Evolutionary conservation across 352 stramenopile species (phyloP).

Genomic region (Phytopythium vexans): DNA sequence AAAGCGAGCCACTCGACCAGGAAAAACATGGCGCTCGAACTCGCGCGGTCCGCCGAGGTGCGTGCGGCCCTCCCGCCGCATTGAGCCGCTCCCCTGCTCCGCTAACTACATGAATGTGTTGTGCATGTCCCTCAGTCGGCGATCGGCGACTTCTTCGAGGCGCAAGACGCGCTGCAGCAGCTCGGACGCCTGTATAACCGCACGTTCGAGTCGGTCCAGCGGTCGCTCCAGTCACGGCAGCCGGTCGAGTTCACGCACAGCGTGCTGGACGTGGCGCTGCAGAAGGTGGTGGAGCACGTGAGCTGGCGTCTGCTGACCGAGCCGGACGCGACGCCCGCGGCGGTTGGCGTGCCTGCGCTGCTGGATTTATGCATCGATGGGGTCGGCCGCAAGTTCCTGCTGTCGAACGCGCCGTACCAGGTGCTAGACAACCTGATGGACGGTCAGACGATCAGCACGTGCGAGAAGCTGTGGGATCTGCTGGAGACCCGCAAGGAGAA

Average conservation of each 20-base stretch:
- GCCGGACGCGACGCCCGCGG: constrained; percentile 41
- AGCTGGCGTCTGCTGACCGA: constrained; percentile 77
- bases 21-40: constrained; percentile 50
- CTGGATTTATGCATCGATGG: constrained; percentile 82
- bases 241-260: constrained; percentile 47
- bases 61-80: background rate
- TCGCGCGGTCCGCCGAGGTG: constrained; percentile 65
- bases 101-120: no score
- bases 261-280: constrained; percentile 73
- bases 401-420: constrained; percentile 79
- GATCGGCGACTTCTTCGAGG: constrained; percentile 58
- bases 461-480: constrained; percentile 82
- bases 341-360: constrained; percentile 62
- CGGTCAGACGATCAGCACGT: constrained; percentile 82
- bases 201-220: constrained; percentile 29
- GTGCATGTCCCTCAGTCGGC: constrained; percentile 24
- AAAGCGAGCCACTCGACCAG: background rate
- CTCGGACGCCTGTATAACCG: constrained; percentile 46
- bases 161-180: constrained; percentile 42
- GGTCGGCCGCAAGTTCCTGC: constrained; percentile 55
- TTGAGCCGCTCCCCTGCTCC: no score
- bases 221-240: constrained; percentile 23
- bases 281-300: constrained; percentile 75
- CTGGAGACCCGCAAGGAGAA: constrained; percentile 75
- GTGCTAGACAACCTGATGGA: constrained; percentile 87